phyloP scores from a whole-genome alignment of 2,329 filamentous ascomycete genomes.

The Emergomyces africanus region DNA sequence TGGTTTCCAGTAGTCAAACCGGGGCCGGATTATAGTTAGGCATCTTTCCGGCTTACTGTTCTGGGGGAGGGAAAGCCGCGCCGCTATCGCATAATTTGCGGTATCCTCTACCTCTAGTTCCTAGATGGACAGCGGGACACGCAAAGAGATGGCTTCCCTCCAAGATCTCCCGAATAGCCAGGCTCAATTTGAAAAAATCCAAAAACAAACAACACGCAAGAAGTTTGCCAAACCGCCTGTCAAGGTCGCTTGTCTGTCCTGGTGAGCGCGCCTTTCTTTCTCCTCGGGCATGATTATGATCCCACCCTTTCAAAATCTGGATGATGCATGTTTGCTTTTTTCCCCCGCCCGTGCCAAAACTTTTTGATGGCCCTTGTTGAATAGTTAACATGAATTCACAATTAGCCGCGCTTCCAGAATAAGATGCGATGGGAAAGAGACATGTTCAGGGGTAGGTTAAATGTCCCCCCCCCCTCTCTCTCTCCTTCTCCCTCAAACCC shows the following conservation, averaged over 20 bases:
- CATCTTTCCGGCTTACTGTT: not conserved
- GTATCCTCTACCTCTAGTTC: not conserved
- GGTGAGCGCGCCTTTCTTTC: slow-evolving; percentile 18
- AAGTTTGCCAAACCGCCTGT: slow-evolving; percentile 34
- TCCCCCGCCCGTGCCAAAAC: not conserved
- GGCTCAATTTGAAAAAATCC: slow-evolving; percentile 8
- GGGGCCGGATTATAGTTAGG: no score
- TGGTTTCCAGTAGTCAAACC: not conserved
- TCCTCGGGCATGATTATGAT: not conserved
- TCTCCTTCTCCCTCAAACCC: not conserved
- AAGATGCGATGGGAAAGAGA: slow-evolving; percentile 32
- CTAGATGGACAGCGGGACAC: not conserved
- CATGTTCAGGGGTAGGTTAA: slow-evolving; percentile 30
- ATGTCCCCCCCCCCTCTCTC: not conserved
- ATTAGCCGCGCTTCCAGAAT: slow-evolving; percentile 31
- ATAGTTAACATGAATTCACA: not conserved
- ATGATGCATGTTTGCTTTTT: slow-evolving; percentile 2
- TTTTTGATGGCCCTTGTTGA: slow-evolving; percentile 4
- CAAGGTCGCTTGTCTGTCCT: slow-evolving; percentile 33
- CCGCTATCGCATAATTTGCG: not conserved
- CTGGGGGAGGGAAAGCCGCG: not conserved
- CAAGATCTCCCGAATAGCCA: not conserved
- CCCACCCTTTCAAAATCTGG: not conserved
- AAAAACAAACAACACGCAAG: slow-evolving; percentile 24
- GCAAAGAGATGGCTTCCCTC: slow-evolving; percentile 1